Percentiles rank a stretch among this genome's conserved stretches.
Conservation (phyloP, 495 filamentous ascomycete species). For the Penicillium canescens region DNA sequence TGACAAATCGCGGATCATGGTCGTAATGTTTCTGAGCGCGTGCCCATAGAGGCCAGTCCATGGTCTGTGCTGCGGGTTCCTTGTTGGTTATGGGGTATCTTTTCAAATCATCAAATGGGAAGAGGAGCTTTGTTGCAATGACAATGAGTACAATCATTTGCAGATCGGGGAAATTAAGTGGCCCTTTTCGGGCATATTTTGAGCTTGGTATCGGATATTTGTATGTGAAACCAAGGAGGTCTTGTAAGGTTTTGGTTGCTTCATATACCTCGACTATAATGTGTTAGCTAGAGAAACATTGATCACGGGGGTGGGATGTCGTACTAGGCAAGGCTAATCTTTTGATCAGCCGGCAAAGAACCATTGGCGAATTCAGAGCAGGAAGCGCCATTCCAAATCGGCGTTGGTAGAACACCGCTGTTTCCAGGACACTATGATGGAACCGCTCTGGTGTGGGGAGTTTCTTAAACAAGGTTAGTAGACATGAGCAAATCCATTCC, state of each 20-base stretch:
- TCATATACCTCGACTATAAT: slow-evolving; percentile 68
- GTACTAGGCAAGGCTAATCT: slow-evolving; percentile 77
- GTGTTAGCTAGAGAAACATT: slow-evolving; percentile 10
- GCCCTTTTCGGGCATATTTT: slow-evolving; percentile 23
- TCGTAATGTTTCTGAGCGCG: slow-evolving; percentile 48
- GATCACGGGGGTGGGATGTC: slow-evolving; percentile 11
- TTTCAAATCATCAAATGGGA: slow-evolving; percentile 67
- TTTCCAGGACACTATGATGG: slow-evolving; percentile 59
- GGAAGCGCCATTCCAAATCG: slow-evolving; percentile 74
- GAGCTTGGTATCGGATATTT: slow-evolving; percentile 45
- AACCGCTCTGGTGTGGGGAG: slow-evolving; percentile 56
- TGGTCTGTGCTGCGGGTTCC: slow-evolving; percentile 60
- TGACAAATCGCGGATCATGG: slow-evolving; percentile 19
- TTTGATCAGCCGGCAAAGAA: slow-evolving; percentile 69
- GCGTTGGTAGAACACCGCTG: slow-evolving; percentile 61
- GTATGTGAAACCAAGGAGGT: slow-evolving; percentile 57
- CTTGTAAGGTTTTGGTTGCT: slow-evolving; percentile 57
- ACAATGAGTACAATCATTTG: slow-evolving; percentile 71
- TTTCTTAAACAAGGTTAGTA: slow-evolving; percentile 21
- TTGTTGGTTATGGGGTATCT: slow-evolving; percentile 53
- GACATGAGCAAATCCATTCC: neutral
- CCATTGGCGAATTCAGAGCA: slow-evolving; percentile 62
- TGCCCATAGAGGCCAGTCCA: slow-evolving; percentile 77
- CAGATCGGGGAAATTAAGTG: slow-evolving; percentile 66
- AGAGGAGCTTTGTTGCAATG: slow-evolving; percentile 74